Evolutionary conservation across 1,139 yeast genomes (phyloP).

Genomic region (Candida gigantensis): DNA sequence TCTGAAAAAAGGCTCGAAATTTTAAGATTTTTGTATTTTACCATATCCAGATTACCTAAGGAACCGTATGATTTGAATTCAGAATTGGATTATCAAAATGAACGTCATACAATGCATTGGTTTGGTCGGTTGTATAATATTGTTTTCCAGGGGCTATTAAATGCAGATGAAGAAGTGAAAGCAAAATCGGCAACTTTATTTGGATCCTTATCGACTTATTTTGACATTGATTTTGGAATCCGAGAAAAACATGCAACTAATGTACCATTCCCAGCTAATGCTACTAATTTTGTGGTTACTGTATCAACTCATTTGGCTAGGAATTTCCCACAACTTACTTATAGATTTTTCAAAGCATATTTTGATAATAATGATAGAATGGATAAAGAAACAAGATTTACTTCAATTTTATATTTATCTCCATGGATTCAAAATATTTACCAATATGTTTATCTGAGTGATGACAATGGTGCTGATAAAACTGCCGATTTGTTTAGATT

Average conservation of each 20-base stretch:
- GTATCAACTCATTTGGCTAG: constrained; percentile 60
- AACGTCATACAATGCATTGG: constrained; percentile 32
- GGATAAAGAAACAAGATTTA: constrained; percentile 32
- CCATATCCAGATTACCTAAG: constrained; percentile 54
- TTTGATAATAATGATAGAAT: constrained; percentile 55
- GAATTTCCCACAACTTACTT: constrained; percentile 61
- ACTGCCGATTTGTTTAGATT: constrained; percentile 64
- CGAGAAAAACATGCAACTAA: constrained; percentile 58
- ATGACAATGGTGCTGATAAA: constrained; percentile 59
- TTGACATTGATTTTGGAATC: constrained; percentile 62
- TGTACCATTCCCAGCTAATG: constrained; percentile 72
- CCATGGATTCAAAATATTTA: constrained; percentile 82
- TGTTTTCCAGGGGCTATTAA: constrained; percentile 67
- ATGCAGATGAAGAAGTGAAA: constrained; percentile 59
- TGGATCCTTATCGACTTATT: constrained; percentile 63
- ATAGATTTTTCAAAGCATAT: constrained; percentile 61
- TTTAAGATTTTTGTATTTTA: constrained; percentile 65
- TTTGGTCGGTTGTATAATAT: constrained; percentile 65
- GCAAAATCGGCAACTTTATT: constrained; percentile 64
- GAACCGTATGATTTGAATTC: constrained; percentile 18
- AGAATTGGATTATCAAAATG: constrained; percentile 25
- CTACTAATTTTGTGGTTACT: constrained; percentile 61
- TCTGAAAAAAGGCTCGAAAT: constrained; percentile 68
- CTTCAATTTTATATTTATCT: constrained; percentile 56
- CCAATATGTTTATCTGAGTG: constrained; percentile 55